A percentile compares a stretch with the other conserved stretches of the same genome.
phyloP scores from a whole-genome alignment of 192 early-diverging fungal genomes.

The Mortierella antarctica region DNA sequence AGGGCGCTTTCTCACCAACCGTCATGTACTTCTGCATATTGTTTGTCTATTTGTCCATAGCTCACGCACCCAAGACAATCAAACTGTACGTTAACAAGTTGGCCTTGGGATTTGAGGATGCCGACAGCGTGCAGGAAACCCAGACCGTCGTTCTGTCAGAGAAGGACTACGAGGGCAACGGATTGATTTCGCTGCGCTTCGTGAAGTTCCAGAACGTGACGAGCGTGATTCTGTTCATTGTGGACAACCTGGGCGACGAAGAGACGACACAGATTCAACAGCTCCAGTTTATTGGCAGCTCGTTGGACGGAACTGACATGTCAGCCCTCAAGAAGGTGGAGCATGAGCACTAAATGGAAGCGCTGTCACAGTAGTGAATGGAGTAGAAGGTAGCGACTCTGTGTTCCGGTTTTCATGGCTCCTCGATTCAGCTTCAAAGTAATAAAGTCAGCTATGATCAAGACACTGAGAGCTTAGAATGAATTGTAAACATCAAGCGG shows the following conservation, averaged over 20 bases:
- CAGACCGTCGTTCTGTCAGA: constrained; percentile 80
- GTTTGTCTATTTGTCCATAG: constrained; percentile 37
- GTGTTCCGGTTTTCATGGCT: background rate
- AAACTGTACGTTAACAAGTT: constrained; percentile 87
- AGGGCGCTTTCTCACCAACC: background rate
- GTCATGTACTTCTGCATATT: background rate
- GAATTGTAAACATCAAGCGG: background rate
- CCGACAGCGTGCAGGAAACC: constrained; percentile 76
- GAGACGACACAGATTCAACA: constrained; percentile 87
- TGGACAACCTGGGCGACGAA: constrained; percentile 85
- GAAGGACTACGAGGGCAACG: constrained; percentile 73
- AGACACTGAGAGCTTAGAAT: background rate
- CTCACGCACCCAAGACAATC: constrained; percentile 87
- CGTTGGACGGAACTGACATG: constrained; percentile 43
- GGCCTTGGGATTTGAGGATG: constrained; percentile 89
- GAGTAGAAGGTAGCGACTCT: background rate
- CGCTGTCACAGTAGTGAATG: background rate
- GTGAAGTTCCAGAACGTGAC: constrained; percentile 95
- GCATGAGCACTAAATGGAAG: constrained; percentile 29
- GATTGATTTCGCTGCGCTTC: constrained; percentile 84
- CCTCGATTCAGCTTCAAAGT: background rate
- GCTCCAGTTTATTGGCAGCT: constrained; percentile 80
- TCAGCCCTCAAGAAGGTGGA: constrained; percentile 49
- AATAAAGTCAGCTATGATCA: background rate
- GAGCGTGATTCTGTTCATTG: constrained; percentile 83